Evolutionary conservation across 306 rosid genomes (phyloP), one percentile per base, ranked within the genome.

Genomic region (Begonia loranthoides): DNA sequence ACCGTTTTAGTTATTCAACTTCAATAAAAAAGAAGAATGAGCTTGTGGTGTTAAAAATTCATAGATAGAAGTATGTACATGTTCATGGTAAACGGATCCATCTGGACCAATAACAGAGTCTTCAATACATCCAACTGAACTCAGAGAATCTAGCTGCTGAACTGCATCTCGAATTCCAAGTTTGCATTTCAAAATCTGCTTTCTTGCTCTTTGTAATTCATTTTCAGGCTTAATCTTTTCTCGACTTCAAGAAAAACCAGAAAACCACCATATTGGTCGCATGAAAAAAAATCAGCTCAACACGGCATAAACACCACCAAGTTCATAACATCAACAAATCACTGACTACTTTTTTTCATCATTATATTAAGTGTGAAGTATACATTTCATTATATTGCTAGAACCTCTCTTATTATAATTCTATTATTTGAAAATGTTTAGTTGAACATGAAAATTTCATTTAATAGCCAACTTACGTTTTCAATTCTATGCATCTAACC

Each of bases 221-320:
- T 71, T 83, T 61, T 83, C 96, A 12, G 94, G 96, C 75, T 69
- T 80, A 60, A 87, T 78, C 76, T 87, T 87, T 73, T 87, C 96
- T 70, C 92, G 83, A 58, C 96, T 87, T 67, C n/a, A 9, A 61
- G 47, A 57, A 12, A 54, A 51, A 62, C 62, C 55, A 59, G 10
- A 49, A 13, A 60, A 17, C 21, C 40, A 41, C 7, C 28, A 48
- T 50, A 59, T n/a, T 19, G 22, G 22, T 19, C 3, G 22, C 22
- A 19, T 19, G 22, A 49, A 48, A 53, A 49, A 49, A 60, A 55
- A 46, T 17, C 43, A 17, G 49, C 17, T 70, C 58, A 6, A 36
- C 22, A 53, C 51, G 15, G 41, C 40, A 45, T 66, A 46, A n/a
- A 43, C 15, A n/a, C 14, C 13, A 10, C 47, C 47, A 43, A 43